These are phyloP conservation scores for Sclerotinia spermophila DNA, from an alignment of 2,329 filamentous ascomycete species.

Conservation along the genomic window DNA sequence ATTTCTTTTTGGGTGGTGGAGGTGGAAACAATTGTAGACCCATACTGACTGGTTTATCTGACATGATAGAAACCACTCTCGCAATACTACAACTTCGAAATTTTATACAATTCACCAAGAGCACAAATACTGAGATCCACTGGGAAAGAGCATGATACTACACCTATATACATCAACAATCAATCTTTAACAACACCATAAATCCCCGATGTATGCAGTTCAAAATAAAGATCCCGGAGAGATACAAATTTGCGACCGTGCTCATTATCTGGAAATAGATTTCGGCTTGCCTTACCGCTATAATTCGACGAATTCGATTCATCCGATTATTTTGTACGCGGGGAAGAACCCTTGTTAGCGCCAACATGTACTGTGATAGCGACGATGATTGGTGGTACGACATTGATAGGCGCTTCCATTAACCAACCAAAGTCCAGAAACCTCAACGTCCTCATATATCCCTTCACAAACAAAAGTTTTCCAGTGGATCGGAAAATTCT, in stretches of 20 bases:
- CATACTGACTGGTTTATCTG: slow-evolving; percentile 31
- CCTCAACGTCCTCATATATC: not conserved
- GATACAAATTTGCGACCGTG: slow-evolving; percentile 9
- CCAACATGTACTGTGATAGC: slow-evolving; percentile 17
- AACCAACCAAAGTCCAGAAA: slow-evolving; percentile 16
- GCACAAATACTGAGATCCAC: not conserved
- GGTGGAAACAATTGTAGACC: slow-evolving; percentile 37
- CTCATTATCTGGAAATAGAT: slow-evolving; percentile 16
- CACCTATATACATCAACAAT: slow-evolving; percentile 18
- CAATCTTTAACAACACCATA: not conserved
- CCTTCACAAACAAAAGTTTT: not conserved
- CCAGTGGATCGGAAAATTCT: slow-evolving; percentile 11
- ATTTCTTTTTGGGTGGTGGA: slow-evolving; percentile 31
- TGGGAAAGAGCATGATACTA: slow-evolving; percentile 10
- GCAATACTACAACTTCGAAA: slow-evolving; percentile 12
- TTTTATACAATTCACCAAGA: slow-evolving; percentile 2
- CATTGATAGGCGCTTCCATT: slow-evolving; percentile 1
- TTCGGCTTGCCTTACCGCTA: slow-evolving; percentile 1
- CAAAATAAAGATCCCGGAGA: slow-evolving; percentile 18
- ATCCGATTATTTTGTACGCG: slow-evolving; percentile 16
- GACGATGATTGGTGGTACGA: slow-evolving; percentile 14
- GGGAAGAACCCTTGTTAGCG: slow-evolving; percentile 19
- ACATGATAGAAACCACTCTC: slow-evolving; percentile 25
- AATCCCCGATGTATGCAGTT: slow-evolving; percentile 10
- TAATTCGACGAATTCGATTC: slow-evolving; percentile 4